Conservation (phyloP, 305 asterid species). For the Ajuga reptans region DNA sequence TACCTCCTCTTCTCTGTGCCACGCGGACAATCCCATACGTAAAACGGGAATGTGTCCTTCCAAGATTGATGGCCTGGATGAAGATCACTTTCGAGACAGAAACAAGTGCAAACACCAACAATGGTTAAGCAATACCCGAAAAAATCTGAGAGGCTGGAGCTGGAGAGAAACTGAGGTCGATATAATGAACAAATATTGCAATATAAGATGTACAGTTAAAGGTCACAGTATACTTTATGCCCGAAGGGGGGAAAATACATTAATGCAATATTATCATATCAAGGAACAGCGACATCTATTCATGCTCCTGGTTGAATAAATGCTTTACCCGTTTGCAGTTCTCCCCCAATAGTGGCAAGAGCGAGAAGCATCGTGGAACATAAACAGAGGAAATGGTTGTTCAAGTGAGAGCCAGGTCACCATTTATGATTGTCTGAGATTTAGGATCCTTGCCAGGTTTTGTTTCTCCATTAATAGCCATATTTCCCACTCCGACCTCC, state of each 20-base stretch:
- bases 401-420: not conserved
- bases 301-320: not conserved
- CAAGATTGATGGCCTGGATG: too few relatives aligned
- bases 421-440: conserved; percentile 13
- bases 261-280: not conserved
- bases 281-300: not conserved
- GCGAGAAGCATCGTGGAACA: not conserved
- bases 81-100: not conserved
- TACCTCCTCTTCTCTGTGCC: too few relatives aligned
- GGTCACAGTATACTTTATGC: not conserved
- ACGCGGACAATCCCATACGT: too few relatives aligned
- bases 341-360: not conserved
- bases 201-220: conserved; percentile 16
- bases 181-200: not conserved
- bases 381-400: not conserved
- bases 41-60: too few relatives aligned
- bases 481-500: conserved; percentile 34
- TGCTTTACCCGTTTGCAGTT: not conserved
- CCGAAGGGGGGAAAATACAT: not conserved
- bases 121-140: not conserved
- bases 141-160: not conserved
- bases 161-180: not conserved
- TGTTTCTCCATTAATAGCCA: conserved; percentile 30
- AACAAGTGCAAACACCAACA: not conserved
- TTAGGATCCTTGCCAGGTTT: conserved; percentile 19